Evolutionary conservation across 2,329 filamentous ascomycete genomes (phyloP), one percentile per base, ranked within the genome.

Genomic region (Fusarium oxysporum): DNA sequence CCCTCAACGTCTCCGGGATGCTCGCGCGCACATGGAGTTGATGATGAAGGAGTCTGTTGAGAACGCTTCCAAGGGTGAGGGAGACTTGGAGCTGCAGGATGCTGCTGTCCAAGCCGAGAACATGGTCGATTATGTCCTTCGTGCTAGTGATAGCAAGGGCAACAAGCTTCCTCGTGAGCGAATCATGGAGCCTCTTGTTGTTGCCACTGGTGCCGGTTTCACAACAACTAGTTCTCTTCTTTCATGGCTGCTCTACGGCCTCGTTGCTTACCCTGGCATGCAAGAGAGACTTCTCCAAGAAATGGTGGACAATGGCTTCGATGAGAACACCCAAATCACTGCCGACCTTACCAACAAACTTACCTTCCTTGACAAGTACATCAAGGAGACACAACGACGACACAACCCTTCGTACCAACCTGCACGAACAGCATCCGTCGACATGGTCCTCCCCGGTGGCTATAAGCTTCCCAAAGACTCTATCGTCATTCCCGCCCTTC

Each of bases 391-490:
- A 2, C 88, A 89, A 76, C 85, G 89, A 5, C 82, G 83, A 6
- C 89, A 91, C 81, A 91, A 89, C 79, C 87, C 89, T 0, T 88
- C 87, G 1, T 91, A 87, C 80, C 89, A 91, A 73, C 87, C 90
- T 0, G 89, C 83, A 3, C 87, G 90, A 35, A 91, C 87, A 2
- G 81, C 89, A 5, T 86, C 86, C 67, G 80, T 80, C 7, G 89
- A 91, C 75, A 79, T 89, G 62, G 83, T 91, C 32, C 80, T 91
- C 0, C 89, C 90, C 0, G 89, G 89, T 0, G 89, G 89, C 1
- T 91, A 90, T 81, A 84, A 83, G 61, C 76, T 91, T 0, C 86
- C 88, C 33, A 82, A 83, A 59, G 87, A 85, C 71, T 76, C 83
- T 0, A 81, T 91, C 37, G 81, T 91, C 35, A 87, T 91, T 60